Evolutionary conservation across 2,329 filamentous ascomycete species (phyloP), one percentile per base, ranked within the genome.

Genomic region (Botrytis elliptica): DNA sequence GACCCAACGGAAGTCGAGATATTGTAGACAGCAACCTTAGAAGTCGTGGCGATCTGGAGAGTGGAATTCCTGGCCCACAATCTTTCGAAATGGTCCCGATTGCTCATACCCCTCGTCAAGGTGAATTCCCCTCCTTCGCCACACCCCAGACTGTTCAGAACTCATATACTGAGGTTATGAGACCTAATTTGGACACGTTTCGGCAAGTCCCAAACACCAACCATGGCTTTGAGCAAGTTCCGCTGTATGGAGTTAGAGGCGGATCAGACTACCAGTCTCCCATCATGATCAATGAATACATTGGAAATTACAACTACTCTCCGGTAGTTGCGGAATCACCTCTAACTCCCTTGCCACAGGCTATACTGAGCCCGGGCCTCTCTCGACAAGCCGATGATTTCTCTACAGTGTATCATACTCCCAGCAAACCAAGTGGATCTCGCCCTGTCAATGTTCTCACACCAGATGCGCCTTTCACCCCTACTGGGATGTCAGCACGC

Each of bases 71-170:
- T 9, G 49, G 18, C 18, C 66, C 22, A 22, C 40, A 49, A 42
- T 49, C 64, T 36, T 69, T 69, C 6, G 66, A 69, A 40, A 69
- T 69, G 66, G 49, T 44, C 22, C 52, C 66, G 0, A 20, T 38
- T 10, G n/a, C 38, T 5, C 38, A 25, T 57, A 16, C 25, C 25
- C 49, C 52, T 33, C 66, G 52, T 1, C 49, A 16, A 7, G 36
- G 40, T 12, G 38, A 49, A 5, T n/a, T 57, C 20, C 40, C 49
- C 9, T 29, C 52, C 22, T 69, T 69, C 18, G 46, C 52, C 12
- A 42, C 49, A 20, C 52, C 49, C 2, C 20, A 33, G 29, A 42
- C 16, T 1, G 38, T 33, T 12, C 52, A 57, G 22, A 57, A 57
- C 22, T 6, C 25, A 8, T 14, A 57, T 69, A 3, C 16, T 16